Evolutionary conservation across 108 stramenopile genomes (phyloP), one percentile per base, ranked within the genome.

Genomic region (Nitzschia sp.): DNA sequence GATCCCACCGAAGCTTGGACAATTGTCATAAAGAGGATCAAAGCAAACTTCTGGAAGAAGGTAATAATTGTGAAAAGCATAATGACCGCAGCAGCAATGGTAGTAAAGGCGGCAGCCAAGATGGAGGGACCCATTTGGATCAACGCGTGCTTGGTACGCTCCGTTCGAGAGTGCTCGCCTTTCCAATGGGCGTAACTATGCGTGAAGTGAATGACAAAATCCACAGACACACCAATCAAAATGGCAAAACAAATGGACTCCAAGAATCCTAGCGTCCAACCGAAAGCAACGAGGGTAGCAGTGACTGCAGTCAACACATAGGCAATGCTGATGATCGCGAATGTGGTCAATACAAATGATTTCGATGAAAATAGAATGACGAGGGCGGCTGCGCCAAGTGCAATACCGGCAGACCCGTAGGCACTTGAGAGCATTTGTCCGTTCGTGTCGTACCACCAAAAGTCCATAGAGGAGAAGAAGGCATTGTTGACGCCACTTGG

Each of bases 401-500:
- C 81, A 49, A 80, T 70, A 0, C 49, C 78, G 5, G 82, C 82
- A 31, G 70, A 24, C 15, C 68, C 74, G 31, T 71, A 64, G n/a
- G 78, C 82, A 0, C 75, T 76, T 24, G 53, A 61, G 0, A 79
- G 34, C 73, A 75, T 75, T 33, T 75, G 67, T 9, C 27, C 46
- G 62, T 79, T 82, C n/a, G 81, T 85, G 54, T 85, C 84, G 46
- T 74, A 77, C 81, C 81, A 85, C 81, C 81, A 82, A 35, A 64
- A 85, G 49, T 68, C 64, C 8, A 65, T 19, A 28, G 71, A 72
- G 3, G 64, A 61, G 57, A 68, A 71, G 54, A 67, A 69, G 3
- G 59, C 21, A 2, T 59, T 59, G 25, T 77, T 77, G 8, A 60
- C 77, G 23, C 64, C 72, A 5, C 1, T 33, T 0, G 84, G 81